Base-by-base conservation (phyloP, 768 basidiomycete genomes). In the Russula ochroleuca region DNA sequence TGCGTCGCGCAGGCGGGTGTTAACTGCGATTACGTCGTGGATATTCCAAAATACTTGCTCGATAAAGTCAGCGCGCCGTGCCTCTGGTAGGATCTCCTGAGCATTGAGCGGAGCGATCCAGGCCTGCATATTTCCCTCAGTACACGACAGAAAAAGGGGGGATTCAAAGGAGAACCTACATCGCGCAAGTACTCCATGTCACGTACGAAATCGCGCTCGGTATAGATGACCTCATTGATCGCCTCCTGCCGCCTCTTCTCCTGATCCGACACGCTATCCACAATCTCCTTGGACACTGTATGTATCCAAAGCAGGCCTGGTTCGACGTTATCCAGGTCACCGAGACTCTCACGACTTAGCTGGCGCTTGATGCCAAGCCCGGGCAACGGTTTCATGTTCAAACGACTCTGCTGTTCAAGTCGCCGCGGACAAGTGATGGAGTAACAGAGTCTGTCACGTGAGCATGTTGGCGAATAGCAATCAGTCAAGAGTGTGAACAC, bases 11-110 rank as follows among this genome's bases (percentile, higher is more conserved):
- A 99, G 81, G 19, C 88, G 83, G 1, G 83, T 91, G 73, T 96
- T 98, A 68, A 98, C 94, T 0, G 84, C 82, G 60, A 98, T 88
- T 69, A 99, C 94, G 67, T 97, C 94, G 68, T 88, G 84, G 23
- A 98, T 81, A 72, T 99, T 99, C 97, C 97, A 98, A 76, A 99
- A 98, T 50, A 98, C 94, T 71, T 97, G 95, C 31, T 86, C 82
- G 37, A 98, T 78, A 74, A 99, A 97, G 70, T 92, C 89, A 23
- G 86, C 85, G 21, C 92, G 84, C 53, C 91, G 82, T 0, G 82
- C 79, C 38, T 81, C 78, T 2, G 94, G 87, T 55, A 98, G 88
- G 72, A 94, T 83, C 64, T 92, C 81, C 43, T 70, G 83, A 54
- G 88, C 85, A 70, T 87, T 85, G 31, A 98, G 80, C 2, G 89